Conservation (phyloP, 495 filamentous ascomycete species). For the Tuber microsphaerosporum region DNA sequence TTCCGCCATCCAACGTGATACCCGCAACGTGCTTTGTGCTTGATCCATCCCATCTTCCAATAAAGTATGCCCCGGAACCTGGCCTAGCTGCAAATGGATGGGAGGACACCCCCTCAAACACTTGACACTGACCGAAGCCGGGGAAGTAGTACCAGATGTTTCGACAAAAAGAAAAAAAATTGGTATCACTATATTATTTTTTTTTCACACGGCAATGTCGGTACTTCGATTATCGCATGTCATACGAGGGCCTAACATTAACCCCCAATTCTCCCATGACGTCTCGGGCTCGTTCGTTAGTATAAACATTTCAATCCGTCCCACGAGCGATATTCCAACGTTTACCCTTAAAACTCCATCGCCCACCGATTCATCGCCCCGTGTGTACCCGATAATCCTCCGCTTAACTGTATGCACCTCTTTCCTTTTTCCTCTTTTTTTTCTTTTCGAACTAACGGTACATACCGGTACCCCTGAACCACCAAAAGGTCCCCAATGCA, state of each 20-base stretch:
- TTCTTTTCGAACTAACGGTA: background rate
- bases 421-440: background rate
- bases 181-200: background rate
- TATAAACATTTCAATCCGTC: constrained; percentile 5
- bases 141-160: background rate
- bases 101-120: background rate
- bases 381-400: background rate
- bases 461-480: background rate
- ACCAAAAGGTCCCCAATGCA: background rate
- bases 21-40: background rate
- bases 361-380: background rate
- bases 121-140: background rate
- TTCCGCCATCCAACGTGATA: too few relatives aligned
- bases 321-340: background rate
- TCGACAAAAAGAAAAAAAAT: background rate
- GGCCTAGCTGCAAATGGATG: background rate
- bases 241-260: too few relatives aligned
- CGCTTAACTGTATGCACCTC: background rate
- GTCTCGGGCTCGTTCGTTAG: background rate
- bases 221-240: too few relatives aligned
- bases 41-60: background rate
- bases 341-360: background rate
- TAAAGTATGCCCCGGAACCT: background rate
- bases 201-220: too few relatives aligned
- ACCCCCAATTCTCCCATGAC: background rate